These are phyloP conservation scores for Melampsora larici-populina DNA, from an alignment of 1,284 basidiomycete species.

Conservation along the genomic window DNA sequence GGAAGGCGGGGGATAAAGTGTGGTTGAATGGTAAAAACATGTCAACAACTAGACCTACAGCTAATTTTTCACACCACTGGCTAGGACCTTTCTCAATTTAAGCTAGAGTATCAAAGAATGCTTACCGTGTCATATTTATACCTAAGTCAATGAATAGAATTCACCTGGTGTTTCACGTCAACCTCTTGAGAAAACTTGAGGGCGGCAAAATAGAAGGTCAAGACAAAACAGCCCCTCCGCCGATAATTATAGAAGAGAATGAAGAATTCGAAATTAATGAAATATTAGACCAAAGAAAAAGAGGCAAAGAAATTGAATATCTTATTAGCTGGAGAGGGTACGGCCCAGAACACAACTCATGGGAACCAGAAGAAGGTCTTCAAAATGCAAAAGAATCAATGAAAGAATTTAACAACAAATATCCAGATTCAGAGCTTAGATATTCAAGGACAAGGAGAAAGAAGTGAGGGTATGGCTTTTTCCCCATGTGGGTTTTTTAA, in stretches of 20 bases:
- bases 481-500: too few relatives aligned
- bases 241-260: background rate
- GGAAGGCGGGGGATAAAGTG: too few relatives aligned
- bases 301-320: background rate
- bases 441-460: background rate
- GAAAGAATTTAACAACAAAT: background rate
- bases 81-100: background rate
- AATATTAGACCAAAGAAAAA: background rate
- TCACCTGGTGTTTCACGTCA: background rate
- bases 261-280: too few relatives aligned
- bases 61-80: background rate
- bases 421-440: background rate
- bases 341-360: background rate
- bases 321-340: background rate
- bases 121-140: background rate
- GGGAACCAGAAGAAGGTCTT: too few relatives aligned
- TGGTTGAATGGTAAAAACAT: too few relatives aligned
- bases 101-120: constrained; percentile 44
- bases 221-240: background rate
- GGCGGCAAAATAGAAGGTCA: background rate
- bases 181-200: background rate
- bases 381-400: constrained; percentile 1
- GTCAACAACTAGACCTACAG: background rate
- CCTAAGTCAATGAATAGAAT: background rate
- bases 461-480: too few relatives aligned